Conservation (phyloP, 768 basidiomycete species). For the Hericium rajendrae region DNA sequence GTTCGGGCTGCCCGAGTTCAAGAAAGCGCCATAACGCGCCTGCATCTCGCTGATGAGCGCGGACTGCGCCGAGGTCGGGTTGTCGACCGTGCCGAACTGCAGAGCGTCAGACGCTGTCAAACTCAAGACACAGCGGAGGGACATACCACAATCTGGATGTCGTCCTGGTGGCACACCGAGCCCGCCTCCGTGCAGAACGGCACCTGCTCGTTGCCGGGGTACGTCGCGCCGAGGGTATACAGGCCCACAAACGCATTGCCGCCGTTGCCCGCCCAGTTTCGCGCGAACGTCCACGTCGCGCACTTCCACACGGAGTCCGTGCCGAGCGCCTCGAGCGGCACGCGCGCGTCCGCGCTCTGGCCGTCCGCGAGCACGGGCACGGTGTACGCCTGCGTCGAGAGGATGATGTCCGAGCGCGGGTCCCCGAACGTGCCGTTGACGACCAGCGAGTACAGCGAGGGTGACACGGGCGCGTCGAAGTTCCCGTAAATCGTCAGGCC, state of each 20-base stretch:
- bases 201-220: constrained; percentile 51
- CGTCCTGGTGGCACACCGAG: constrained; percentile 71
- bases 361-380: constrained; percentile 19
- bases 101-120: neutral
- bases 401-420: constrained; percentile 31
- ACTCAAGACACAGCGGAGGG: neutral
- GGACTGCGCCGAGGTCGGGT: constrained; percentile 45
- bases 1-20: constrained; percentile 55
- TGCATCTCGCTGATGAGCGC: constrained; percentile 59
- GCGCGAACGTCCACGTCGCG: constrained; percentile 59
- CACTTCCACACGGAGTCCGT: constrained; percentile 69
- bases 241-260: constrained; percentile 60
- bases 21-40: constrained; percentile 57
- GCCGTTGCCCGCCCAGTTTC: constrained; percentile 55
- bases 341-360: constrained; percentile 38
- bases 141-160: constrained; percentile 69
- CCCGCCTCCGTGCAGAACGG: constrained; percentile 48
- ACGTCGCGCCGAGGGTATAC: constrained; percentile 59
- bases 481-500: constrained; percentile 46
- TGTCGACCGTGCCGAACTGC: constrained; percentile 44
- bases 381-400: constrained; percentile 39
- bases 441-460: constrained; percentile 26
- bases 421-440: constrained; percentile 39
- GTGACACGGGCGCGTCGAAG: constrained; percentile 31
- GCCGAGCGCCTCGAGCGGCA: constrained; percentile 46